Evolutionary conservation across 176 grass and related monocot species (phyloP).

Genomic region (Raddia distichophylla): DNA sequence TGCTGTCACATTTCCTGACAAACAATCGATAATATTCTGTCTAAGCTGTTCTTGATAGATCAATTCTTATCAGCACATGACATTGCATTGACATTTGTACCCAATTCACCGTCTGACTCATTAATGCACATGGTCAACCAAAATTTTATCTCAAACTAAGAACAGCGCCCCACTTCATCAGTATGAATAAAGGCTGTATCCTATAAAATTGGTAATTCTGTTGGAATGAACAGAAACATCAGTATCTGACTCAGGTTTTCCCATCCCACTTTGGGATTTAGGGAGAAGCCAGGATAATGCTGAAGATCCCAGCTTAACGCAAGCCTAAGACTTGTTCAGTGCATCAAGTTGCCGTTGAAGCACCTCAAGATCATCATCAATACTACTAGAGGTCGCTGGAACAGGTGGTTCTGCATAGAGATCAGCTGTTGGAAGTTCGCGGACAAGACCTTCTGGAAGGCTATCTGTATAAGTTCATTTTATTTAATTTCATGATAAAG

Average conservation of each 20-base stretch:
- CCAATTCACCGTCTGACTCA: not conserved
- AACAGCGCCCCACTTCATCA: not conserved
- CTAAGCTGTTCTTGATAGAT: not conserved
- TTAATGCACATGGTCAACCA: constrained; percentile 4
- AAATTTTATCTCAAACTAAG: constrained; percentile 21
- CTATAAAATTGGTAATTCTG: constrained; percentile 8
- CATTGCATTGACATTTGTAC: not conserved
- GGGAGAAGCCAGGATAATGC: not conserved
- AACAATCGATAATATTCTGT: not conserved
- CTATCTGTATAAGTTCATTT: constrained; percentile 49
- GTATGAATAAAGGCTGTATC: not conserved
- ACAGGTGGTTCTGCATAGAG: constrained; percentile 47
- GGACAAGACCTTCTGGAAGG: constrained; percentile 91
- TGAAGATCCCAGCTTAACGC: not conserved
- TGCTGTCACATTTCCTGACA: not conserved
- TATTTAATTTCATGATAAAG: not conserved
- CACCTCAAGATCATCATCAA: constrained; percentile 79
- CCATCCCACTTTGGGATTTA: constrained; percentile 6
- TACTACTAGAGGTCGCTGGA: constrained; percentile 17
- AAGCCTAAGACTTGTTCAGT: constrained; percentile 59
- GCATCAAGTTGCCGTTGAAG: constrained; percentile 91
- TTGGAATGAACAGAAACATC: constrained; percentile 9
- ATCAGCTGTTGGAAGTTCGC: constrained; percentile 87
- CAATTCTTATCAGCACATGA: not conserved
- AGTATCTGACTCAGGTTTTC: not conserved